Base-by-base conservation (phyloP, 768 basidiomycete genomes). In the Leccinum truebloodii region DNA sequence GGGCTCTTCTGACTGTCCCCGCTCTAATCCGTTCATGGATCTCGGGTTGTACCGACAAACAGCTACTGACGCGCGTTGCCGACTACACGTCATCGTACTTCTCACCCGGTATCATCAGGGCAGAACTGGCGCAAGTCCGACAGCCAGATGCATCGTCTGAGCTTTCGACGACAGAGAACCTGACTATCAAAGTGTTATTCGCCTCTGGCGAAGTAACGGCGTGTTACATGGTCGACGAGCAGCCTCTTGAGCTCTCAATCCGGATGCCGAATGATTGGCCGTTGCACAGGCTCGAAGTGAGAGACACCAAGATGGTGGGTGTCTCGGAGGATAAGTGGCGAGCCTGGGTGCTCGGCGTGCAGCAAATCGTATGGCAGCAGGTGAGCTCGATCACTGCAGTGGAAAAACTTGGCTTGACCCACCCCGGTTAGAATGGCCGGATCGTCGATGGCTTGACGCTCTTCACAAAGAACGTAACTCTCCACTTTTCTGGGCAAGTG, bases 401-500 rank as follows among this genome's bases (percentile, higher is more conserved):
- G 49, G 49, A 48, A n/a, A 22, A 22, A 54, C 10, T 20, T n/a
- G 30, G 30, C 50, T 49, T 54, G 30, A 59, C 30, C 24, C 1
- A 3, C 52, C 32, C 14, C 49, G 2, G 8, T 30, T 71, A 97
- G 95, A 95, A 94, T 66, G 95, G 95, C 6, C 84, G 88, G 53
- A 88, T 99, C 30, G 80, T 92, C 10, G 97, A 98, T 69, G 95
- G 92, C 0, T 73, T 98, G 20, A 82, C 83, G 6, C 77, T 96
- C 60, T 98, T 98, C 83, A 95, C 95, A 76, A 93, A 90, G 76
- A 98, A 98, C 70, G 94, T 95, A 49, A 81, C 86, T 0, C 81
- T 92, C 20, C 94, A 98, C 72, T 99, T 98, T 69, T 93, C 96
- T 64, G 96, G 96, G 6, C 90, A 95, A 71, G 91, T 92, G 3